A percentile compares a stretch with the other conserved stretches of the same genome.
Conservation (phyloP, 139 green algal genomes). For the Microglena sp. region DNA sequence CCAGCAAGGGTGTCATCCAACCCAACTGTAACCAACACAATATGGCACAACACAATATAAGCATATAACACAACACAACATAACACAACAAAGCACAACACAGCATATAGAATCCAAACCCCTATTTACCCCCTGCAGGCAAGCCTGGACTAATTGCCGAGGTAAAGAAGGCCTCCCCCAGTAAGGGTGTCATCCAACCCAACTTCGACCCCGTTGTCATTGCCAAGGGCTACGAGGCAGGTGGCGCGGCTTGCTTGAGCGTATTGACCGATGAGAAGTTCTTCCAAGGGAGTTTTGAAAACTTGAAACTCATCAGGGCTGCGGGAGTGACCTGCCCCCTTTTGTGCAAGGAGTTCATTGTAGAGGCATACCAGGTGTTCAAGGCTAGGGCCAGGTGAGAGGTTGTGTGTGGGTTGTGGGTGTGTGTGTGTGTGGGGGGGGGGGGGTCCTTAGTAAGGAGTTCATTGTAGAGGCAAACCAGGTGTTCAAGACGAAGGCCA, state of each 20-base stretch:
- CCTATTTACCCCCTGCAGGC: too few relatives aligned
- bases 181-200: slow-evolving; percentile 87
- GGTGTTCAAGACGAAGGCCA: slow-evolving; percentile 45
- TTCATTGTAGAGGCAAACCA: too few relatives aligned
- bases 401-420: slow-evolving; percentile 4
- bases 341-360: slow-evolving; percentile 99
- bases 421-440: background rate
- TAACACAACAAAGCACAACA: too few relatives aligned
- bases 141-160: slow-evolving; percentile 94
- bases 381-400: slow-evolving; percentile 29
- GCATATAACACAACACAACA: slow-evolving; percentile 93
- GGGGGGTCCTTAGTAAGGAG: background rate
- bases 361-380: slow-evolving; percentile 92
- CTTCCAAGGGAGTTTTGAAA: slow-evolving; percentile 82
- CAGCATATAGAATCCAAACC: too few relatives aligned
- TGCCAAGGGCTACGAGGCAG: slow-evolving; percentile 78
- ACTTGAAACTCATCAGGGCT: slow-evolving; percentile 57
- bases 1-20: slow-evolving; percentile 89
- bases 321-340: slow-evolving; percentile 81
- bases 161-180: slow-evolving; percentile 97
- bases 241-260: slow-evolving; percentile 88
- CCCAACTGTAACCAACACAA: slow-evolving; percentile 81
- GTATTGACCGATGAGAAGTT: slow-evolving; percentile 96
- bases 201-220: slow-evolving; percentile 8
- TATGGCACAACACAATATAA: slow-evolving; percentile 82